phyloP scores from a whole-genome alignment of 768 basidiomycete species.

The Chalciporus piperatus region DNA sequence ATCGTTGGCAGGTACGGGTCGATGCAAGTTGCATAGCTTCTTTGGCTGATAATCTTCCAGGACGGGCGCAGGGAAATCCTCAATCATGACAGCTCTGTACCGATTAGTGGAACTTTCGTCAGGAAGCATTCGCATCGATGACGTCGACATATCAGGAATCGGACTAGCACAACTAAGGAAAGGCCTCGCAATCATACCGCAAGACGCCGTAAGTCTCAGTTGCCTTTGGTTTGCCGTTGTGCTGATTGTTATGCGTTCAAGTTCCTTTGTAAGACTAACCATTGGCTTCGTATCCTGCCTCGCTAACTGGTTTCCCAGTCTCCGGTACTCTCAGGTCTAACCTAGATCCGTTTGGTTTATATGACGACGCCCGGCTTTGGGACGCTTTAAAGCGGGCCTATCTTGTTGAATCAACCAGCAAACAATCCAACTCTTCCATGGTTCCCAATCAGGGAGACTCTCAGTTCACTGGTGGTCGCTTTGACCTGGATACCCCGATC shows the following conservation, averaged over 20 bases:
- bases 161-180: slow-evolving; percentile 73
- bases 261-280: slow-evolving; percentile 39
- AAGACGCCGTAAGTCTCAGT: slow-evolving; percentile 46
- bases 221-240: not conserved
- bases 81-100: slow-evolving; percentile 86
- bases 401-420: slow-evolving; percentile 57
- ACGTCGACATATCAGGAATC: slow-evolving; percentile 76
- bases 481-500: slow-evolving; percentile 78
- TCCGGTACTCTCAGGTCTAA: slow-evolving; percentile 83
- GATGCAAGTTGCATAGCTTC: slow-evolving; percentile 7
- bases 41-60: slow-evolving; percentile 25
- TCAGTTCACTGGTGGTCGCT: slow-evolving; percentile 45
- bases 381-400: slow-evolving; percentile 85
- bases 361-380: slow-evolving; percentile 81
- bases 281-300: slow-evolving; percentile 1
- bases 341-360: slow-evolving; percentile 82
- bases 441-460: slow-evolving; percentile 38
- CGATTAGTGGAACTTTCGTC: slow-evolving; percentile 77
- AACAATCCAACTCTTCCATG: slow-evolving; percentile 23
- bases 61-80: slow-evolving; percentile 88
- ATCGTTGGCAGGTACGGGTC: slow-evolving; percentile 64
- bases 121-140: slow-evolving; percentile 78
- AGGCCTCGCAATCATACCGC: slow-evolving; percentile 76
- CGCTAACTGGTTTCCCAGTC: slow-evolving; percentile 37
- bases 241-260: not conserved